Evolutionary conservation across 306 rosid genomes (phyloP), one percentile per base, ranked within the genome.

Genomic region (Gastrolobium bilobum): DNA sequence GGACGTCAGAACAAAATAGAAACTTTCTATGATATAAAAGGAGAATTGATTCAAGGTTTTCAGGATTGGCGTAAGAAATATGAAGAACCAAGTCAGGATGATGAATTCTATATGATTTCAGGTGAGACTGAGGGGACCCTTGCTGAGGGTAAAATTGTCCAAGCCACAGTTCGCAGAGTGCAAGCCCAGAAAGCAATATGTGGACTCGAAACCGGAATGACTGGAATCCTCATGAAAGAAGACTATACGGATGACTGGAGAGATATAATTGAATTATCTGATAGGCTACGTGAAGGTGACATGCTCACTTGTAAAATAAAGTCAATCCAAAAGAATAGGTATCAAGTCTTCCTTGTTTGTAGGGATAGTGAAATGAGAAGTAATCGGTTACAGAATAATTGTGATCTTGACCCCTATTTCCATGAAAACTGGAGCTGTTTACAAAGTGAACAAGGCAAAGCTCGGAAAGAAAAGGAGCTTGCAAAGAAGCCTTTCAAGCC

Each of bases 11-110:
- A 89, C 82, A 96, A 96, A 81, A 93, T 80, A 64, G 87, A 86
- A 69, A 93, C 99, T 66, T 90, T 93, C 81, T 83, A 78, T 56
- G 98, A 93, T 70, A 96, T 96, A 48, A 96, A 81, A 84, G 86
- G 94, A 79, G 99, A 96, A 87, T 74, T 96, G 80, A 89, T 93
- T 88, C 94, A 90, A 46, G 99, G 99, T 29, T 96, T 96, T 83
- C 97, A 86, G 90, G 99, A 96, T 75, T 91, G 98, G 96, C 99
- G 99, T 57, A 95, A 89, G 80, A 92, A 89, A 74, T 95, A 95
- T 81, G 99, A 95, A 90, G 99, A 93, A 80, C 98, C 95, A 33
- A 93, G 91, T 84, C 99, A 91, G 81, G 99, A 95, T 73, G 97
- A 93, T 70, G 99, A 93, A 38, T 93, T 95, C 82, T 95, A 87